phyloP scores from a whole-genome alignment of 257 asterid genomes.

The Pogostemon cablin region DNA sequence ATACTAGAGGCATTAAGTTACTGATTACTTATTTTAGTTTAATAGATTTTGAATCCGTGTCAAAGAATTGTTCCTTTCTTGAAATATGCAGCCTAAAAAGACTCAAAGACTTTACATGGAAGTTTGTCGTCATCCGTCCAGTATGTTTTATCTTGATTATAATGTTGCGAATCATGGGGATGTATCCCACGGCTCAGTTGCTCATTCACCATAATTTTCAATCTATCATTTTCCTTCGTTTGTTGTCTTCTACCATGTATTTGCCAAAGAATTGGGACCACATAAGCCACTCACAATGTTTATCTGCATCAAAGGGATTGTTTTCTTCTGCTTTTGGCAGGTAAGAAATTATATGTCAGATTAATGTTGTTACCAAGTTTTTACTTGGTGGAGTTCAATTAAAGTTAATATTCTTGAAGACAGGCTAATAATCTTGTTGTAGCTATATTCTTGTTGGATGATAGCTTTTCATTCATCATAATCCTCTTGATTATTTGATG shows the following conservation, averaged over 20 bases:
- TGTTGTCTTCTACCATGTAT: slow-evolving; percentile 76
- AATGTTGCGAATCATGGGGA: slow-evolving; percentile 60
- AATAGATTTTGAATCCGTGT: slow-evolving; percentile 12
- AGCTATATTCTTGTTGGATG: too few relatives aligned
- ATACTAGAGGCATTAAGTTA: slow-evolving; percentile 8
- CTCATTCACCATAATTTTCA: slow-evolving; percentile 71
- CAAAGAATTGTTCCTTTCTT: slow-evolving; percentile 22
- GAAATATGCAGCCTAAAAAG: slow-evolving; percentile 64
- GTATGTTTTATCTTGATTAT: slow-evolving; percentile 74
- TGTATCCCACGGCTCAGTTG: slow-evolving; percentile 88
- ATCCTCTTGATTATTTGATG: too few relatives aligned
- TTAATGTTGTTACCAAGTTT: too few relatives aligned
- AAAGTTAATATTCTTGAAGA: too few relatives aligned
- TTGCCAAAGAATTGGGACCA: slow-evolving; percentile 81
- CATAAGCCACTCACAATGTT: slow-evolving; percentile 90
- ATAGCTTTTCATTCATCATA: too few relatives aligned
- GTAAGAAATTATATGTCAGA: slow-evolving; percentile 33
- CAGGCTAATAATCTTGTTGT: too few relatives aligned
- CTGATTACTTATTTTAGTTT: background rate
- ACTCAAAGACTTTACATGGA: slow-evolving; percentile 86
- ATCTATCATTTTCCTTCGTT: slow-evolving; percentile 69
- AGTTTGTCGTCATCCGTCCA: slow-evolving; percentile 84
- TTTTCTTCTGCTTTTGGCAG: slow-evolving; percentile 99
- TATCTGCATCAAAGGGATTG: slow-evolving; percentile 82
- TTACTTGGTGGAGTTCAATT: too few relatives aligned